Percentiles rank a stretch among this genome's conserved stretches.
phyloP scores from a whole-genome alignment of 331 rosid species.

The Malus hybrid region DNA sequence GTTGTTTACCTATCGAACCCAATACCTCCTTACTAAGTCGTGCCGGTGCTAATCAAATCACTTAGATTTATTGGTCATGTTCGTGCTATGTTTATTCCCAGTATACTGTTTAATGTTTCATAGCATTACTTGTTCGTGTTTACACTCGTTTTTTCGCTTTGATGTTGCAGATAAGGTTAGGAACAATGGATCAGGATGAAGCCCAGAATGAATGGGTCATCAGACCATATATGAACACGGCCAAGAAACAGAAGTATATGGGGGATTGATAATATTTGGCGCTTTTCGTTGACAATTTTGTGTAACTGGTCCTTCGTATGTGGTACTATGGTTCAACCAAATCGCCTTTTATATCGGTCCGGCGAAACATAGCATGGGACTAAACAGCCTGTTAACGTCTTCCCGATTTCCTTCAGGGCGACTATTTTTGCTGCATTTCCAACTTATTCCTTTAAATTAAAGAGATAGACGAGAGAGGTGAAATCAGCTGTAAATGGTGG shows the following conservation, averaged over 20 bases:
- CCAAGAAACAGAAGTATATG: slow-evolving; percentile 49
- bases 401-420: background rate
- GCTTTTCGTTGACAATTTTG: background rate
- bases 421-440: background rate
- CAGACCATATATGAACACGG: slow-evolving; percentile 76
- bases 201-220: slow-evolving; percentile 77
- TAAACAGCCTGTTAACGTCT: background rate
- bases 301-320: background rate
- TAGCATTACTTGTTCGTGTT: background rate
- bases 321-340: background rate
- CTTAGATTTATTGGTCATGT: background rate
- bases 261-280: slow-evolving; percentile 31
- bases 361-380: background rate
- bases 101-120: background rate
- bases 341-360: background rate
- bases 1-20: background rate
- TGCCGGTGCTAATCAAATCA: background rate
- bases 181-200: slow-evolving; percentile 77
- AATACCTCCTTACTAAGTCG: background rate
- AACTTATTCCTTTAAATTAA: background rate
- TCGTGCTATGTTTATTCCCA: background rate
- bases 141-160: background rate
- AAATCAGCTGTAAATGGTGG: no score
- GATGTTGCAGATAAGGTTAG: slow-evolving; percentile 57
- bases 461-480: background rate